Evolutionary conservation across 768 basidiomycete species (phyloP), one percentile per base, ranked within the genome.

Genomic region (Boletus speciosus): DNA sequence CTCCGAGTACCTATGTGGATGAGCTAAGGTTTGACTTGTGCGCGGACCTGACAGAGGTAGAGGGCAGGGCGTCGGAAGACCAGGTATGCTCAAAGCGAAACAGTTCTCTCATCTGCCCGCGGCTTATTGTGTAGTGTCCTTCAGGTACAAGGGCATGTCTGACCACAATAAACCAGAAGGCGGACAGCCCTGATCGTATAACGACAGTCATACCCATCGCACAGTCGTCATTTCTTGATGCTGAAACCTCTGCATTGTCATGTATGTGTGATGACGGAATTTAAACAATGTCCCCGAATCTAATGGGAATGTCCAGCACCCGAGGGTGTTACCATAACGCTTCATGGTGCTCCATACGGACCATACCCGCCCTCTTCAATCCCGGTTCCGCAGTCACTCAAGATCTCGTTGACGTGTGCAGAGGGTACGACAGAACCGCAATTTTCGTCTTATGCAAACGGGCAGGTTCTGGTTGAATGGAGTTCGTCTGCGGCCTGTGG

Each of bases 191-290:
- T 3, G 85, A 89, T 58, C 79, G 89, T 47, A 70, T 94, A 62
- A 74, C 83, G 27, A 75, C 82, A 31, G 88, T 92, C n/a, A 82
- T 94, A 51, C 84, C 90, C n/a, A 62, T 93, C 31, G 88, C 84
- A 9, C 74, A 77, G 56, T 68, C 68, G 0, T 61, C 66, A 11
- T 55, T 51, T 36, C 65, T 71, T 27, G 49, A 64, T 10, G 60
- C 71, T 10, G 59, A 71, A 47, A 70, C 60, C 23, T 53, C 59
- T 25, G 25, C 51, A 9, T 54, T 74, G 32, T 59, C 71, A 57
- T 71, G 76, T 79, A 61, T 64, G 84, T 78, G 55, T 40, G 10
- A 29, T 46, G 49, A 34, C 36, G 31, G 32, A 35, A 47, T 47
- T 47, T n/a, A 34, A 19, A 25, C 16, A 16, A 44, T 19, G 39